Conservation (phyloP, 2,329 filamentous ascomycete species). For the Tolypocladium cylindrosporum region DNA sequence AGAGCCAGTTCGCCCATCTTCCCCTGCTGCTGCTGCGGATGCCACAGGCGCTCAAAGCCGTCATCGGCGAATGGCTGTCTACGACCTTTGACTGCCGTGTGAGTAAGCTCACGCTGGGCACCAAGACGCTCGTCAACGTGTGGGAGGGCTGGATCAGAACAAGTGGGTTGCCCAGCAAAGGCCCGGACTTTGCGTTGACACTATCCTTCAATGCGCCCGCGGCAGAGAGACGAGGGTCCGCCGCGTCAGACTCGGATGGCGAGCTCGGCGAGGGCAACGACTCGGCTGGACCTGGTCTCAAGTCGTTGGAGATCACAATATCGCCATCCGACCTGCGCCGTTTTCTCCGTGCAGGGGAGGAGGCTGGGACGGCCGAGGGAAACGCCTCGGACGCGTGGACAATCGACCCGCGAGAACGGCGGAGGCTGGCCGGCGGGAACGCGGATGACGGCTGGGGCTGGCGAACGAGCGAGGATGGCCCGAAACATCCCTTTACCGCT, state of each 20-base stretch:
- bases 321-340: constrained; percentile 34
- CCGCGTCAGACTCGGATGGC: constrained; percentile 4
- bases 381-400: constrained; percentile 14
- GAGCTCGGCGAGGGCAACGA: constrained; percentile 9
- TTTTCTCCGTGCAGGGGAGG: constrained; percentile 33
- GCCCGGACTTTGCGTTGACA: constrained; percentile 37
- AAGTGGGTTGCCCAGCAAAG: constrained; percentile 22
- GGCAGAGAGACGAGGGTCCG: constrained; percentile 1
- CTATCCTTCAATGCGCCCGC: constrained; percentile 38
- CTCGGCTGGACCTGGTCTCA: constrained; percentile 17
- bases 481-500: constrained; percentile 33
- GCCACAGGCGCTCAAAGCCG: constrained; percentile 39
- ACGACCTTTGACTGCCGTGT: constrained; percentile 47
- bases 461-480: constrained; percentile 18
- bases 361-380: constrained; percentile 1
- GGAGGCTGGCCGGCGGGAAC: constrained; percentile 35
- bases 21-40: constrained; percentile 46
- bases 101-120: constrained; percentile 37
- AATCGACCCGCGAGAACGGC: constrained; percentile 25
- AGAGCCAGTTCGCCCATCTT: constrained; percentile 31
- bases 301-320: constrained; percentile 41
- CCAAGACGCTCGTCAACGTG: constrained; percentile 35
- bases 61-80: constrained; percentile 41
- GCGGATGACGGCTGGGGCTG: constrained; percentile 45
- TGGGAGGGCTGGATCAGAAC: constrained; percentile 42